Conservation (phyloP, 768 basidiomycete genomes). For the Amanita pallidorosea region DNA sequence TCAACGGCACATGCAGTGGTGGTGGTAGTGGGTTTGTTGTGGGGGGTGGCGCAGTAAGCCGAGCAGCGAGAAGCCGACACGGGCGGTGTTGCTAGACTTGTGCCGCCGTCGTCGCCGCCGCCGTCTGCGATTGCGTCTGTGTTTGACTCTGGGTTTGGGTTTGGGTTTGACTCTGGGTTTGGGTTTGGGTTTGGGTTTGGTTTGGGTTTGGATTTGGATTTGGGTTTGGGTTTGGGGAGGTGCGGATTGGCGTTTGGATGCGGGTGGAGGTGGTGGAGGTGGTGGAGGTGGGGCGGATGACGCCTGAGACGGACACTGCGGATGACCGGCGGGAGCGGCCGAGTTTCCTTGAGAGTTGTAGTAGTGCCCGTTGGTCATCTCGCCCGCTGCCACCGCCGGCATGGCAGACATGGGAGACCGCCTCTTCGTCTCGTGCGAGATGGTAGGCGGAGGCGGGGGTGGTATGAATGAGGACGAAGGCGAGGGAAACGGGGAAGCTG, state of each 20-base stretch:
- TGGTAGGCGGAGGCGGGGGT: conserved; percentile 44
- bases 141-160: background rate
- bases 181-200: background rate
- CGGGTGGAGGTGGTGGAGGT: too few species aligned
- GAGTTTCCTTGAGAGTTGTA: background rate
- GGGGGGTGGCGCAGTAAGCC: too few species aligned
- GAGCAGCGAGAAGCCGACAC: background rate
- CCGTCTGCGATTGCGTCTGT: too few species aligned
- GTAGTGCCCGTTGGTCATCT: background rate
- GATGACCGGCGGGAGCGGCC: background rate
- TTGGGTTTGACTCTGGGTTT: background rate
- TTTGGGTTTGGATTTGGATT: background rate
- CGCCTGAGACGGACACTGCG: background rate
- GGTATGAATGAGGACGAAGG: conserved; percentile 61
- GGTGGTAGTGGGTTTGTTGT: too few species aligned
- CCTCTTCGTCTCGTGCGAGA: conserved; percentile 35
- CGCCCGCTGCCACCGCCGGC: conserved; percentile 24
- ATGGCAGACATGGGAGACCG: conserved; percentile 19
- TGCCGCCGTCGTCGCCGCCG: background rate
- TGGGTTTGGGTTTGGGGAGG: background rate
- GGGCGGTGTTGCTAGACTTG: background rate
- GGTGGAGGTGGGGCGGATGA: background rate
- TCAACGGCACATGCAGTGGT: too few species aligned
- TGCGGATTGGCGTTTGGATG: background rate
- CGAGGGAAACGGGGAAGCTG: conserved; percentile 43